Base-by-base conservation (phyloP, 345 rosid species). In the Kandelia obovata region DNA sequence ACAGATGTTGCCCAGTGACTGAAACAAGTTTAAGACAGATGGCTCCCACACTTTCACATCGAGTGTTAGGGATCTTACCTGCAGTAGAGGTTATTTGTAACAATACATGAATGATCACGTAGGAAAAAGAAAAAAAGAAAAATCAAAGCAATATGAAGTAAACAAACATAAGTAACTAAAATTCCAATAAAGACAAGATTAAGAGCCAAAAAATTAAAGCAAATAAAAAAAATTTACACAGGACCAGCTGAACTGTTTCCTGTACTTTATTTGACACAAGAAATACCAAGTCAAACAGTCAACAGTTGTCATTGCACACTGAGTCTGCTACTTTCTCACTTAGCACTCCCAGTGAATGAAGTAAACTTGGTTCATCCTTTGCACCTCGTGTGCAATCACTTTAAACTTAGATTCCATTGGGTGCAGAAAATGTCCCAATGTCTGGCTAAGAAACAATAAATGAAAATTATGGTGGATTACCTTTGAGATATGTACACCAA, bases 1-100 rank as follows among this genome's bases (percentile, higher is more conserved):
- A 78, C 76, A 84, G 56, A 72, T 19, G 58, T 91, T 88, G 62
- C 96, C 94, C 73, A 91, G 78, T 66, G 94, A 83, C 55, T 87
- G 92, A 84, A 91, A 91, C 65, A 91, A 70, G 68, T 78, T 79
- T 82, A 91, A 64, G 34, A 91, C 85, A 25, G 94, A 91, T 56
- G 90, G 90, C 67, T 88, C 91, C 96, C 96, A 87, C 65, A 83
- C 96, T 83, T 86, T 89, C 53, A 89, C 89, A 70, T 89, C 92
- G 66, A 87, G 96, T 47, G 85, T 89, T 66, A 89, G 81, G 30
- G 96, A 87, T 63, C 96, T 84, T 74, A 89, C 91, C 96, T 87
- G 85, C 77, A 75, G 47, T 13, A 73, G 57, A 77, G 49, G 60
- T 71, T 53, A 58, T 51, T 37, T 4, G 25, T 19, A 70, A 59